phyloP scores from a whole-genome alignment of 106 monocot genomes.

The Posidonia australis region DNA sequence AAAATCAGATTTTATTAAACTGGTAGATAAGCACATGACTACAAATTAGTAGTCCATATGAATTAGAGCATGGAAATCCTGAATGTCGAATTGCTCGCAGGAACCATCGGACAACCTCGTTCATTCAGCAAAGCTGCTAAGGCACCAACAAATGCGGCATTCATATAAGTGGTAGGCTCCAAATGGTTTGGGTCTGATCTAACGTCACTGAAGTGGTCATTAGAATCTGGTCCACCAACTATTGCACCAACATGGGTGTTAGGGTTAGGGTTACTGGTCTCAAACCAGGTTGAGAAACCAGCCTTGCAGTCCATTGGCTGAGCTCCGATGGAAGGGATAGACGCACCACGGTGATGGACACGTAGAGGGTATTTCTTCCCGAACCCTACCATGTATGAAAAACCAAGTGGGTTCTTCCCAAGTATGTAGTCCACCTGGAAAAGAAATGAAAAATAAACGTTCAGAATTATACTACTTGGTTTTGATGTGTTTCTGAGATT shows the following conservation, averaged over 20 bases:
- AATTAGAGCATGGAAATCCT: no score
- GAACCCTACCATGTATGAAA: constrained; percentile 52
- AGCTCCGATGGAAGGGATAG: constrained; percentile 36
- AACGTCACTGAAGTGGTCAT: constrained; percentile 34
- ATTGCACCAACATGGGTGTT: constrained; percentile 42
- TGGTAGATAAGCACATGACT: no score
- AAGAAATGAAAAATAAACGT: no score
- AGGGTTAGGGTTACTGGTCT: constrained; percentile 21
- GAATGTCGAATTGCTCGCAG: constrained; percentile 6
- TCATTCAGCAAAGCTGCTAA: constrained; percentile 21
- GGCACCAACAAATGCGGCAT: constrained; percentile 49
- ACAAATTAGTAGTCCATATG: no score
- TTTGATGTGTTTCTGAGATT: background rate
- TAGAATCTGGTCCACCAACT: constrained; percentile 43
- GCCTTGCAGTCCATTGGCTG: constrained; percentile 18
- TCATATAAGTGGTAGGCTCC: constrained; percentile 52
- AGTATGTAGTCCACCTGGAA: no score
- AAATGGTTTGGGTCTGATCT: constrained; percentile 28
- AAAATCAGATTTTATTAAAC: no score
- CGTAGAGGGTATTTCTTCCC: constrained; percentile 25
- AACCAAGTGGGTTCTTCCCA: no score
- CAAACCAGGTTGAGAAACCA: constrained; percentile 27
- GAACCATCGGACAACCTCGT: constrained; percentile 13
- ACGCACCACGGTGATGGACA: constrained; percentile 45
- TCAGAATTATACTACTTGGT: background rate